Percentiles rank a stretch among this genome's conserved stretches.
phyloP scores from a whole-genome alignment of 2,329 filamentous ascomycete species.

The Drechslerella dactyloides region DNA sequence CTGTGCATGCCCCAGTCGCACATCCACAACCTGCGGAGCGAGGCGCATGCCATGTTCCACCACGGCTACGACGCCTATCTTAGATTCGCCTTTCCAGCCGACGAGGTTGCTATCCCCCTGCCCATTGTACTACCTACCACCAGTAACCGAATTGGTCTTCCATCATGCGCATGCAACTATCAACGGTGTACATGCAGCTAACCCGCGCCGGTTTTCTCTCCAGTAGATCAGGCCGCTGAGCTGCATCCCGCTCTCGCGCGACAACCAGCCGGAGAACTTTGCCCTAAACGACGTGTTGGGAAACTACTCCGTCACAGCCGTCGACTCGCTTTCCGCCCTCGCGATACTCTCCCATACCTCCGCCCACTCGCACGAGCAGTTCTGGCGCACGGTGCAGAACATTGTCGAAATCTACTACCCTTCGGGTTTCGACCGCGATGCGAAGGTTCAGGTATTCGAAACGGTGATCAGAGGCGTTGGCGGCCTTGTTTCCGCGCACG shows the following conservation, averaged over 20 bases:
- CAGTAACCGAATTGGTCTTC: too few relatives aligned
- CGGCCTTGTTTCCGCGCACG: conserved; percentile 86
- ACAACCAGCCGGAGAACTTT: conserved; percentile 79
- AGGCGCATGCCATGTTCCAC: conserved; percentile 46
- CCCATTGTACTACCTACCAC: background rate
- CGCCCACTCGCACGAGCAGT: conserved; percentile 66
- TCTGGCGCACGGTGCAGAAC: conserved; percentile 62
- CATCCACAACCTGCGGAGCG: conserved; percentile 36
- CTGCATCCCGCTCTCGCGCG: conserved; percentile 82
- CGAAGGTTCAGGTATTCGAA: conserved; percentile 98
- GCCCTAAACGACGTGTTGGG: conserved; percentile 94
- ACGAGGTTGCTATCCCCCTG: conserved; percentile 31
- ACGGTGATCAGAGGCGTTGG: conserved; percentile 93
- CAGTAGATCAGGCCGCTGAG: conserved; percentile 78
- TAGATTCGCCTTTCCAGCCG: conserved; percentile 36
- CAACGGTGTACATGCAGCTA: too few relatives aligned
- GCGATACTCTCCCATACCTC: conserved; percentile 76
- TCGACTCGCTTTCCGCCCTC: conserved; percentile 92
- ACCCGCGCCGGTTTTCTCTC: conserved; percentile 32
- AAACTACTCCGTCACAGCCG: conserved; percentile 93
- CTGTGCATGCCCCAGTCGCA: conserved; percentile 42
- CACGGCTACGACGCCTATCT: conserved; percentile 44
- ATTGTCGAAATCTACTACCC: conserved; percentile 59
- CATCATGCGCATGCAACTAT: too few relatives aligned
- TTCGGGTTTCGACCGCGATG: conserved; percentile 89